Evolutionary conservation across 148 eudicot species (phyloP).

Genomic region (Arctostaphylos glauca): DNA sequence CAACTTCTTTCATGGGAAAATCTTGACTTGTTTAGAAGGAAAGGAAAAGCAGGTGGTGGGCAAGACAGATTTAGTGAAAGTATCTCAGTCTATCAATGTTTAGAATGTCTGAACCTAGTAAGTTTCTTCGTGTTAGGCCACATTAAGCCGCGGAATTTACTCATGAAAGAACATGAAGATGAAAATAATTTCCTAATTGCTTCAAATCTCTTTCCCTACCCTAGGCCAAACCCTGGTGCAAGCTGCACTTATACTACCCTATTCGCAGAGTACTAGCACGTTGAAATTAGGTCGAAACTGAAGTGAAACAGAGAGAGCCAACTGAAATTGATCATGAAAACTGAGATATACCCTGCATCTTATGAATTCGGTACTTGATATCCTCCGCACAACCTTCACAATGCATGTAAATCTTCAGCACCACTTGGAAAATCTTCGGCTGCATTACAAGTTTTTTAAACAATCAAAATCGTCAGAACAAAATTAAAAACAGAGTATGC

Average conservation of each 20-base stretch:
- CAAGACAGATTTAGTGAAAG: too few relatives aligned
- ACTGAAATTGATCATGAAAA: not conserved
- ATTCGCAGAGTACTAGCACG: not conserved
- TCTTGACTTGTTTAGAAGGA: not conserved
- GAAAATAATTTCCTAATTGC: too few relatives aligned
- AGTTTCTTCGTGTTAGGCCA: too few relatives aligned
- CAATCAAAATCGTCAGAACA: not conserved
- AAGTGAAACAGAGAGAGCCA: not conserved
- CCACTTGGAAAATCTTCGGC: slow-evolving; percentile 43
- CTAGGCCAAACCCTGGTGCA: too few relatives aligned
- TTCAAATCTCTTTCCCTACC: too few relatives aligned
- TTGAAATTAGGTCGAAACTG: not conserved
- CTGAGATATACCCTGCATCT: slow-evolving; percentile 50
- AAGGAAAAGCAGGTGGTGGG: too few relatives aligned
- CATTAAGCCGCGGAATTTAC: too few relatives aligned
- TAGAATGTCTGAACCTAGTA: too few relatives aligned
- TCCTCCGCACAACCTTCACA: slow-evolving; percentile 58
- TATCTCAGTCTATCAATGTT: too few relatives aligned
- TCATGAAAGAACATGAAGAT: too few relatives aligned
- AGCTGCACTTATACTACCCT: too few relatives aligned
- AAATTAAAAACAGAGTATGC: not conserved
- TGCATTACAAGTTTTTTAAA: slow-evolving; percentile 19
- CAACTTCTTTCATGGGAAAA: not conserved
- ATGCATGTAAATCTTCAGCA: slow-evolving; percentile 48
- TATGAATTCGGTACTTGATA: slow-evolving; percentile 37